phyloP scores from a whole-genome alignment of 108 stramenopile genomes.

The Nitzschia putrida region DNA sequence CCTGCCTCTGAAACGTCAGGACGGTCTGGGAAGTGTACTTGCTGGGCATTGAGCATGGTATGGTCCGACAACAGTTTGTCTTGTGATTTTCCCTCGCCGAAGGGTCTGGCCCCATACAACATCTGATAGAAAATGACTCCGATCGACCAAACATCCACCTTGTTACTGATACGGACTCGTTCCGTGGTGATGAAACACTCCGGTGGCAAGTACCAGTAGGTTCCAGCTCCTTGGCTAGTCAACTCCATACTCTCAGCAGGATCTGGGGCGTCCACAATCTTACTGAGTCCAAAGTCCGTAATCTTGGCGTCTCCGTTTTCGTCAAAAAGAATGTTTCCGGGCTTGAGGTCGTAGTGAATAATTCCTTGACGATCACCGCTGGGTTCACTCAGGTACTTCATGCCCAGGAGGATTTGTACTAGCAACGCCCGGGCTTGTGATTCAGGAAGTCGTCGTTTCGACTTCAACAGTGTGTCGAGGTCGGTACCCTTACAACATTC shows the following conservation, averaged over 20 bases:
- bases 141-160: conserved; percentile 99
- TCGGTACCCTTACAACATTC: conserved; percentile 96
- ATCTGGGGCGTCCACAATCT: conserved; percentile 83
- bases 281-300: conserved; percentile 98
- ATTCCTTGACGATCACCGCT: conserved; percentile 88
- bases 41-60: conserved; percentile 91
- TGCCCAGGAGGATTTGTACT: conserved; percentile 92
- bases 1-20: conserved; percentile 85
- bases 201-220: conserved; percentile 99
- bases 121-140: conserved; percentile 99
- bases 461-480: conserved; percentile 87
- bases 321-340: conserved; percentile 95
- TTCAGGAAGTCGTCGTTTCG: conserved; percentile 80
- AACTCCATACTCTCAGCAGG: conserved; percentile 94
- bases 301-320: conserved; percentile 95
- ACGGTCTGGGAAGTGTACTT: conserved; percentile 88
- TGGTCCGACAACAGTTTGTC: conserved; percentile 85
- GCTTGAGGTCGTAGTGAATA: conserved; percentile 99
- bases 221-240: conserved; percentile 98
- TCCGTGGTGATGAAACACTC: conserved; percentile 94
- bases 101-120: conserved; percentile 95
- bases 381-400: conserved; percentile 92
- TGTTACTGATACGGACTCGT: conserved; percentile 86
- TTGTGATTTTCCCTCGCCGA: conserved; percentile 98
- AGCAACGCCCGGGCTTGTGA: conserved; percentile 90